Evolutionary conservation across 805 yeast genomes (phyloP).

Genomic region (Candida broadrunensis): DNA sequence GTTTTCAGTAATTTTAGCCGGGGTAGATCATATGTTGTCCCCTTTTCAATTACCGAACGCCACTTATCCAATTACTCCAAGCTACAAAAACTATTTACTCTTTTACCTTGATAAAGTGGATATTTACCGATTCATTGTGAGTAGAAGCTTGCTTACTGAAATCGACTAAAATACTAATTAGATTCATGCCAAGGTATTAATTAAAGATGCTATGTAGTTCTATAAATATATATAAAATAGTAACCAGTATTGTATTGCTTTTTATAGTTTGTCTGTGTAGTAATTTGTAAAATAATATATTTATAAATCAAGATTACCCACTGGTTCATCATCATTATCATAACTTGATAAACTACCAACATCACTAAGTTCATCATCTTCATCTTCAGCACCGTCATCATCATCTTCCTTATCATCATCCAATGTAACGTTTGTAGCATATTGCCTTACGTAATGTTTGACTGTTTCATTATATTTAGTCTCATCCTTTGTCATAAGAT

Average conservation of each 20-base stretch:
- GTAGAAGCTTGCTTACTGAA: too few relatives aligned
- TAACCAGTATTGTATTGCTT: neutral
- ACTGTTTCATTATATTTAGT: conserved; percentile 66
- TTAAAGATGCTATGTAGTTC: neutral
- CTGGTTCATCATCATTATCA: conserved; percentile 39
- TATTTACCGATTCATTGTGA: too few relatives aligned
- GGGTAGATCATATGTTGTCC: too few relatives aligned
- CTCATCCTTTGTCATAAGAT: conserved; percentile 68
- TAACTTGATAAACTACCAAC: conserved; percentile 51
- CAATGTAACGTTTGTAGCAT: conserved; percentile 37
- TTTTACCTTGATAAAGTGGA: too few relatives aligned
- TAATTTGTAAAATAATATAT: too few relatives aligned
- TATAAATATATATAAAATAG: neutral
- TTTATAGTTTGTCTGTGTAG: too few relatives aligned
- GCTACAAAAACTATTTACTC: too few relatives aligned
- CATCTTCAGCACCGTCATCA: conserved; percentile 13
- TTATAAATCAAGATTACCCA: conserved; percentile 30
- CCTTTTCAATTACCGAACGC: too few relatives aligned
- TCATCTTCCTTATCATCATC: conserved; percentile 31
- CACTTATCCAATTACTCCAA: too few relatives aligned
- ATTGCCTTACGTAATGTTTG: conserved; percentile 66
- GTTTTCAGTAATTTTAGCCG: too few relatives aligned
- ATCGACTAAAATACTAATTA: too few relatives aligned
- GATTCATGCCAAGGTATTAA: too few relatives aligned
- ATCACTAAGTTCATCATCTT: conserved; percentile 43